phyloP scores from a whole-genome alignment of 345 rosid species.

The Atalantia buxifolia region DNA sequence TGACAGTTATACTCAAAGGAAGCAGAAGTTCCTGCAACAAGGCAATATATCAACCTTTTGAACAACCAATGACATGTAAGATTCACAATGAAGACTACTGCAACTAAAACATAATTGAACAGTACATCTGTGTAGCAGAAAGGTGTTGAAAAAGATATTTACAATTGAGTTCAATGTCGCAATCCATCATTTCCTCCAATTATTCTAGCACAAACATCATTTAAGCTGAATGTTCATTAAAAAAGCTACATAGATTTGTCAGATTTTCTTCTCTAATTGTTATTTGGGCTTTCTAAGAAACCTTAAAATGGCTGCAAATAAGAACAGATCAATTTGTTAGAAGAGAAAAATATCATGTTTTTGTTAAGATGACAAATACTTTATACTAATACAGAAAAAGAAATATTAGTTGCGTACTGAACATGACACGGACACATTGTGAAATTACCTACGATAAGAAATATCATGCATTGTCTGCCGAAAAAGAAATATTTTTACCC shows the following conservation, averaged over 20 bases:
- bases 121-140: background rate
- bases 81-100: background rate
- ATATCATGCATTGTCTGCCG: no score
- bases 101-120: background rate
- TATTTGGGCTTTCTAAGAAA: background rate
- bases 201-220: background rate
- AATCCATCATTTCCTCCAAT: background rate
- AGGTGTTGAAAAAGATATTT: background rate
- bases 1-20: conserved; percentile 58
- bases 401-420: no score
- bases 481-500: no score
- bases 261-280: background rate
- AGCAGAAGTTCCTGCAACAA: conserved; percentile 75
- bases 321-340: background rate
- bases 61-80: background rate
- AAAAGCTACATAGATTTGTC: background rate
- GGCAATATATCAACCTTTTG: background rate
- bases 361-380: background rate
- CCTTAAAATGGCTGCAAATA: background rate
- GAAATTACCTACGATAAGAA: no score
- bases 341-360: background rate
- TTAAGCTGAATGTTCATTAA: background rate
- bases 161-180: background rate
- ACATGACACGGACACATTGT: no score
- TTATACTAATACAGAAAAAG: no score